Evolutionary conservation across 2,329 filamentous ascomycete species (phyloP), one percentile per base, ranked within the genome.

Genomic region (Pyricularia grisea): DNA sequence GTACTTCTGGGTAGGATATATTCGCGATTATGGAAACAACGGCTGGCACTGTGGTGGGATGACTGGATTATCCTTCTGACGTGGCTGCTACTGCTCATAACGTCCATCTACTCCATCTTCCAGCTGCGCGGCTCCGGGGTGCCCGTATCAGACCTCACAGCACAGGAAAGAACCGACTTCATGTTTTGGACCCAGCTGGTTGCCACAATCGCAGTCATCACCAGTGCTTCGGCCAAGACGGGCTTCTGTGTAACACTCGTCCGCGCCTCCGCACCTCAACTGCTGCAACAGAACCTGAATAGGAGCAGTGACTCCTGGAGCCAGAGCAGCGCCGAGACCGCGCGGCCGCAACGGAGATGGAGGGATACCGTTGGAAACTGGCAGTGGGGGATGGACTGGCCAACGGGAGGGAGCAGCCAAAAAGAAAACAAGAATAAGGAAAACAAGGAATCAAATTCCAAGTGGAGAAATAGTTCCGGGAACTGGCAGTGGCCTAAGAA

Each of bases 211-310:
- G 66, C 50, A 42, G 58, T 67, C 50, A 30, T 67, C 5, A 55
- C 55, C 17, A 67, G 42, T 10, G n/a, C 66, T 2, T 33, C 28
- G 27, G 55, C 25, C 50, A 67, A 67, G 66, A 67, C 36, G 17
- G 50, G 25, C 11, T 67, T 67, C 50, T 67, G 66, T 28, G 6
- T 23, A 14, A 67, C 66, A 20, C 66, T 67, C 20, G 28, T 67
- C 55, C n/a, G 23, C n/a, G 58, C 25, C 9, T 17, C 58, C 58
- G 27, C 23, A 27, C 58, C 58, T 23, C 58, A 27, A 9, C 23
- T 1, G 9, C 58, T n/a, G 4, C 58, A 4, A 23, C 58, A 25
- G 58, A 25, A n/a, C 23, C 58, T 3, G 23, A 61, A 9, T 2
- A 61, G 58, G 23, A 61, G 17, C 58, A 61, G 58, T 27, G n/a